Base-by-base conservation (phyloP, 75 land plant species). In the Cupressus sempervirens region DNA sequence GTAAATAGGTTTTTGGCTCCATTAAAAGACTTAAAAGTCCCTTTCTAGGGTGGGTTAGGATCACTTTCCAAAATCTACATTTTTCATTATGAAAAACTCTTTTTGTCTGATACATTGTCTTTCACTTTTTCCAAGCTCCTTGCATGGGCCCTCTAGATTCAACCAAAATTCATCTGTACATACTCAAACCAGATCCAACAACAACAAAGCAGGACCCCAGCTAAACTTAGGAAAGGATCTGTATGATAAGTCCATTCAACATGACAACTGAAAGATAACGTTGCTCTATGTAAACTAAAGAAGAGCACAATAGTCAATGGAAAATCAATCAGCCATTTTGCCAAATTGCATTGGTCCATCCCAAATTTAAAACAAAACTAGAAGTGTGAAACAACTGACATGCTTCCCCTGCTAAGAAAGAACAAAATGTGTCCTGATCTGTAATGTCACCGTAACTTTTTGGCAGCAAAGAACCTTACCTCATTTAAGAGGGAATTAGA, bases 401-500 rank as follows among this genome's bases (percentile, higher is more conserved):
- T 30, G 12, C 74, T 70, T 70, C 74, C 10, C 11, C 32, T 32
- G 32, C 20, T 16, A 20, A 77, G 23, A 75, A 50, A 18, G 77
- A 16, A 36, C 23, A 75, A 75, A 16, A 75, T 43, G 38, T 34
- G 16, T 73, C 75, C 35, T 12, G 23, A 3, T 36, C 38, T 5
- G 36, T 3, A 76, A 7, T 16, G 38, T 77, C 81, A 41, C 45
- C 7, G 58, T 41, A 53, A 76, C 46, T 30, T 23, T 20, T 23
- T 14, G 11, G 75, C 26, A 74, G 3, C 23, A 72, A 72, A 32
- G 30, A 36, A 29, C 38, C 68, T 68, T 85, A 96, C 99, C 96
- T 97, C 96, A 90, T 93, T 97, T 52, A 96, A 85, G 36, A 97
- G 94, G 81, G 99, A 97, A 29, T 90, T 84, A 23, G 99, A 90